Evolutionary conservation across 1,284 basidiomycete genomes (phyloP).

Genomic region (Sporisorium sorghi): DNA sequence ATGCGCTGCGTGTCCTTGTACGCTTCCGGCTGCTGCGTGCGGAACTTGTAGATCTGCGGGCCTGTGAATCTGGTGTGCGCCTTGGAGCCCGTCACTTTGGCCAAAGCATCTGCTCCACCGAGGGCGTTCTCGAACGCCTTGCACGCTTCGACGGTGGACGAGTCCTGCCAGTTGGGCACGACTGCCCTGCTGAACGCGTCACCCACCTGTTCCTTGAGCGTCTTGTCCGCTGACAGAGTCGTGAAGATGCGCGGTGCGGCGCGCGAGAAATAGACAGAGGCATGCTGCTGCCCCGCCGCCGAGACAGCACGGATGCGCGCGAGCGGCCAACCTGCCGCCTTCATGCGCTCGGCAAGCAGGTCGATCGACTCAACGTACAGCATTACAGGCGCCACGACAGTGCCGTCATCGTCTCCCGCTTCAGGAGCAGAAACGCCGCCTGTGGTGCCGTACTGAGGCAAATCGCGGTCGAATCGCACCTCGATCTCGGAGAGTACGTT

Average conservation of each 20-base stretch:
- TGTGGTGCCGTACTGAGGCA: slow-evolving; percentile 78
- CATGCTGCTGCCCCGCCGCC: slow-evolving; percentile 90
- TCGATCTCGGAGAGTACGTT: slow-evolving; percentile 78
- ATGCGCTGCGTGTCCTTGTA: slow-evolving; percentile 80
- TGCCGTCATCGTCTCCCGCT: slow-evolving; percentile 68
- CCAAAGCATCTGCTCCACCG: slow-evolving; percentile 79
- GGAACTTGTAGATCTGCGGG: slow-evolving; percentile 81
- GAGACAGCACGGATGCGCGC: slow-evolving; percentile 76
- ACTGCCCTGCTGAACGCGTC: slow-evolving; percentile 77
- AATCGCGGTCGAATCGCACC: slow-evolving; percentile 83
- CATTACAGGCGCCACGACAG: slow-evolving; percentile 79
- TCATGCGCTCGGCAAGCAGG: slow-evolving; percentile 79
- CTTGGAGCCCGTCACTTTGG: slow-evolving; percentile 81
- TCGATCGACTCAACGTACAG: slow-evolving; percentile 89
- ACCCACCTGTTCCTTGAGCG: slow-evolving; percentile 73
- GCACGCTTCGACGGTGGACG: slow-evolving; percentile 83
- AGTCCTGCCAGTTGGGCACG: slow-evolving; percentile 92
- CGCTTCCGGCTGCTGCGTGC: slow-evolving; percentile 73
- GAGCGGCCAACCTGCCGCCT: slow-evolving; percentile 75
- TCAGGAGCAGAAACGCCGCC: slow-evolving; percentile 70
- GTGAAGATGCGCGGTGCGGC: slow-evolving; percentile 74
- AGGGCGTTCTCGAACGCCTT: slow-evolving; percentile 73
- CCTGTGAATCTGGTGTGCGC: slow-evolving; percentile 91
- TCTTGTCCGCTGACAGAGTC: slow-evolving; percentile 73
- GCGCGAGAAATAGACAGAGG: slow-evolving; percentile 85